Evolutionary conservation across 805 yeast species (phyloP), one percentile per base, ranked within the genome.

Genomic region (Suhomyces sp.): DNA sequence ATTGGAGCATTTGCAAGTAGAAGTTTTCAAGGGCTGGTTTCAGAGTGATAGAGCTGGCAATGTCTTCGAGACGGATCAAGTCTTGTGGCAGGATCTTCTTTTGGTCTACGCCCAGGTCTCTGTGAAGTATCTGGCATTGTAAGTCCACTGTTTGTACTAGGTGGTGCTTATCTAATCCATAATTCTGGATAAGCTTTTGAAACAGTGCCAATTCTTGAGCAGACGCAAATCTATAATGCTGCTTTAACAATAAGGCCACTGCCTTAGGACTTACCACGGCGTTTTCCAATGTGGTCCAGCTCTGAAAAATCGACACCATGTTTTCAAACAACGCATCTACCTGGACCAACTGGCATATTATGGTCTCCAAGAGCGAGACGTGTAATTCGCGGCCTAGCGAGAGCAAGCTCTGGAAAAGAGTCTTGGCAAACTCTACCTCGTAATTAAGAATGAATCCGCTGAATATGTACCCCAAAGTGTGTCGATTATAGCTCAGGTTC

Each of bases 271-370:
- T 57, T 6, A 54, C 48, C 7, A 29, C 42, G n/a, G 36, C 29
- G 22, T 17, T n/a, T n/a, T 22, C 22, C 12, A 36, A 13, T 4
- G 44, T 22, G 15, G 56, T 56, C 79, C 79, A 75, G 6, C 57
- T 49, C 15, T 61, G 58, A 35, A 68, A 55, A 3, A 68, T 46
- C 6, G 49, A 57, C 6, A 54, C 48, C 19, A 68, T 23, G 42
- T 70, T 67, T 31, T 71, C 76, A 52, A 71, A 71, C 15, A 73
- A 49, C 1, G 74, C 62, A 38, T 65, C 72, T 4, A 60, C 64
- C 40, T 60, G 55, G 12, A 65, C 55, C 42, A 71, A 59, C 48
- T 63, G 63, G 19, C 48, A 49, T 7, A 72, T 49, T 6, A 68
- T 58, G 2, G 67, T 54, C 12, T 73, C 69, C 3, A 75, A 53